Evolutionary conservation across 192 early-diverging fungal species (phyloP).

Genomic region (Entomortierella parvispora): DNA sequence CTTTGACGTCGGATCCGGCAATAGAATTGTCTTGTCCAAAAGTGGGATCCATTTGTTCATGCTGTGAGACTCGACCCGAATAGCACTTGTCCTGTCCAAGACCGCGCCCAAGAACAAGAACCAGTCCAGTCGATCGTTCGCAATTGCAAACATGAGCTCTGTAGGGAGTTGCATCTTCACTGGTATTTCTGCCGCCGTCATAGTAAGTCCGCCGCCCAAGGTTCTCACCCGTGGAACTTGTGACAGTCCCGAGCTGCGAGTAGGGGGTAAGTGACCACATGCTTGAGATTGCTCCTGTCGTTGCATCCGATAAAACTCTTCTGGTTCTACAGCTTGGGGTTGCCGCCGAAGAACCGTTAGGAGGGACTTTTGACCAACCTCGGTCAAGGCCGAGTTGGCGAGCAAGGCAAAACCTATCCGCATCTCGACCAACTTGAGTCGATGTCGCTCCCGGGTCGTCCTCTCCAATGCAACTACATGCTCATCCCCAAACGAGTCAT

Average conservation of each 20-base stretch:
- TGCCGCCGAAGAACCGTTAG: slow-evolving; percentile 1
- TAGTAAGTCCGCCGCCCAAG: too few relatives aligned
- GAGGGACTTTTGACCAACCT: not conserved
- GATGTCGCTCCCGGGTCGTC: not conserved
- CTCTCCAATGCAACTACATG: not conserved
- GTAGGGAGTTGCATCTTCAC: slow-evolving; percentile 6
- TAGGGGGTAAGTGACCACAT: too few relatives aligned
- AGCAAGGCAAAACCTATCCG: slow-evolving; percentile 9
- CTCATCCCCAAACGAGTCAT: slow-evolving; percentile 9
- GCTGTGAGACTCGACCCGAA: slow-evolving; percentile 5
- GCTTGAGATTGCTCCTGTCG: too few relatives aligned
- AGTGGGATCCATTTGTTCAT: slow-evolving; percentile 17
- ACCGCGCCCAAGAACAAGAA: slow-evolving; percentile 17
- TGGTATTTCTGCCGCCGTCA: not conserved
- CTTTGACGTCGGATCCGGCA: not conserved
- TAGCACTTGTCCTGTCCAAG: slow-evolving; percentile 7
- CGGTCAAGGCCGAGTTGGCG: slow-evolving; percentile 10
- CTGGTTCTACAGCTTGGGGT: slow-evolving; percentile 1
- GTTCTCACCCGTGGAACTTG: too few relatives aligned
- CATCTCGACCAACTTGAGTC: slow-evolving; percentile 20
- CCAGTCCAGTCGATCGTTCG: slow-evolving; percentile 6
- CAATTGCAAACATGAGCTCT: slow-evolving; percentile 18
- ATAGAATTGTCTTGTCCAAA: not conserved
- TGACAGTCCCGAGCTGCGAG: too few relatives aligned
- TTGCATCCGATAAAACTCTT: too few relatives aligned